Percentiles rank a stretch among this genome's conserved stretches.
These are phyloP conservation scores for Schrenkiella parvula DNA, from an alignment of 345 rosid species.

Conservation along the genomic window DNA sequence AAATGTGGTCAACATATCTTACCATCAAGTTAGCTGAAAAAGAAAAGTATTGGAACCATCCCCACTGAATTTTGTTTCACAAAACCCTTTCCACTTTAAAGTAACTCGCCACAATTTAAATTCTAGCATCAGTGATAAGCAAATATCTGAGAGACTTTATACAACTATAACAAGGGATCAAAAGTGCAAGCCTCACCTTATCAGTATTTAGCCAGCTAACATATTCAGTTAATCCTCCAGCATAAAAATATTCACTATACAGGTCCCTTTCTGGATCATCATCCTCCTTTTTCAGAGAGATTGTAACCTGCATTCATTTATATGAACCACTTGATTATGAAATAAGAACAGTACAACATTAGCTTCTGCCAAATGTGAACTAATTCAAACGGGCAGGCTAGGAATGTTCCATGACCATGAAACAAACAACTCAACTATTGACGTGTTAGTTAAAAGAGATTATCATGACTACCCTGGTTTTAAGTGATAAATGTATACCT, in stretches of 20 bases:
- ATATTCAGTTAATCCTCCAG: conserved; percentile 87
- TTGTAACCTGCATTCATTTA: conserved; percentile 57
- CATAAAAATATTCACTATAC: conserved; percentile 63
- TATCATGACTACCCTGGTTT: background rate
- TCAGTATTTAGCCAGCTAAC: conserved; percentile 87
- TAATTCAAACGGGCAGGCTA: background rate
- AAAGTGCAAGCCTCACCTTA: conserved; percentile 48
- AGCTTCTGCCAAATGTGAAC: conserved; percentile 11
- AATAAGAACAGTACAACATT: background rate
- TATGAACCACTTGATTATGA: conserved; percentile 4
- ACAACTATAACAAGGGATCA: conserved; percentile 1
- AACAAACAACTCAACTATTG: background rate
- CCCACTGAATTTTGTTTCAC: background rate
- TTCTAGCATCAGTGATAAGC: background rate
- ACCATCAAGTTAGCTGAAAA: conserved; percentile 9
- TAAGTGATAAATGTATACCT: conserved; percentile 41
- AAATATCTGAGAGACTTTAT: conserved; percentile 5
- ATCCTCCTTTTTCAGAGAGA: conserved; percentile 60
- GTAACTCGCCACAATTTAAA: background rate
- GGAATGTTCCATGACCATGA: conserved; percentile 2
- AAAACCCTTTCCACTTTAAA: background rate
- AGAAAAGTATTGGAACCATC: background rate
- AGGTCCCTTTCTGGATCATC: conserved; percentile 52
- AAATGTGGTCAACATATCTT: conserved; percentile 1
- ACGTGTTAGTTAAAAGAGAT: background rate